phyloP scores from a whole-genome alignment of 371 early-diverging fungal species.

The Rozella allomycis region DNA sequence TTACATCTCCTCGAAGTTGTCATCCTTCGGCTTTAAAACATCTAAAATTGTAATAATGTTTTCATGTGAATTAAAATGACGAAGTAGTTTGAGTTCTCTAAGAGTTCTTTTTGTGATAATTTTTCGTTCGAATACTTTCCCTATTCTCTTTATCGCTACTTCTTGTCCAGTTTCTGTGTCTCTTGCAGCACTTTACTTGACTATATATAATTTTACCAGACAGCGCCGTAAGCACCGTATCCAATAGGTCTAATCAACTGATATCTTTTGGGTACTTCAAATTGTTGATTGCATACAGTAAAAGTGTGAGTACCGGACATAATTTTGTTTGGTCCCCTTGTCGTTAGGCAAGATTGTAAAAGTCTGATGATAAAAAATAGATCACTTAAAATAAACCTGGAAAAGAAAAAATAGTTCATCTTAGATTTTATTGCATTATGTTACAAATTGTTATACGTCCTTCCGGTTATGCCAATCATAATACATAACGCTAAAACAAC shows the following conservation, averaged over 20 bases:
- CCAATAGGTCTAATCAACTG: conserved; percentile 66
- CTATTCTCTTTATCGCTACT: conserved; percentile 80
- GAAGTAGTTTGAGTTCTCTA: conserved; percentile 66
- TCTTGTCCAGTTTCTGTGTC: conserved; percentile 51
- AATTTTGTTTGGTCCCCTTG: too few species aligned
- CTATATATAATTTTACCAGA: conserved; percentile 30
- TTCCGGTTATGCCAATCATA: too few species aligned
- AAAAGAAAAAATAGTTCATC: too few species aligned
- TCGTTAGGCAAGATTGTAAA: too few species aligned
- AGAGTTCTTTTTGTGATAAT: conserved; percentile 65
- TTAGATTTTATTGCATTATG: too few species aligned
- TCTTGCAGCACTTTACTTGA: conserved; percentile 42
- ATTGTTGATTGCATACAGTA: too few species aligned
- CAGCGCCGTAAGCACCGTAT: conserved; percentile 79
- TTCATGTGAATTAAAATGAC: conserved; percentile 71
- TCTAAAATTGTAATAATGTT: conserved; percentile 74
- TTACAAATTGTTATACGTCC: too few species aligned
- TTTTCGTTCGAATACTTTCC: conserved; percentile 58
- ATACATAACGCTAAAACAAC: too few species aligned
- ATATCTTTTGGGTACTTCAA: conserved; percentile 18
- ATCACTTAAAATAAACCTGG: too few species aligned
- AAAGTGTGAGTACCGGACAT: too few species aligned
- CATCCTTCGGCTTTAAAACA: conserved; percentile 48
- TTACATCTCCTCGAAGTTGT: conserved; percentile 66
- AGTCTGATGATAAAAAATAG: too few species aligned